Percentiles rank a stretch among this genome's conserved stretches.
Conservation (phyloP, 2,329 filamentous ascomycete species). For the Aspergillus neoniger region DNA sequence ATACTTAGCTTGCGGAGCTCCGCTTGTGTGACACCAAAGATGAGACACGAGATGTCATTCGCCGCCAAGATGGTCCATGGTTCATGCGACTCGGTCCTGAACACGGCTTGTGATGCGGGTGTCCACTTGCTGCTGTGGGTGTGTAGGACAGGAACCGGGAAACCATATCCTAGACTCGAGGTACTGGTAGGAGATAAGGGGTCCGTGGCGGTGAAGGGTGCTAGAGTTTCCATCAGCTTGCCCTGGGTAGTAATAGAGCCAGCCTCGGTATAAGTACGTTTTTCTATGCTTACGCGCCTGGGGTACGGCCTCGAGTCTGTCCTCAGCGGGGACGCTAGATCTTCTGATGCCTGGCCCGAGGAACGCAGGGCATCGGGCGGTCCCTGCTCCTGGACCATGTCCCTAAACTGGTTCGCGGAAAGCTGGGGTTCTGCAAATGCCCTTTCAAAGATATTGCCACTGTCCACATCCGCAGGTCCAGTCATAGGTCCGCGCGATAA, state of each 20-base stretch:
- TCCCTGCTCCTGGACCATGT: conserved; percentile 24
- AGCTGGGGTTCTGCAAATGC: conserved; percentile 61
- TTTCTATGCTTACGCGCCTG: conserved; percentile 72
- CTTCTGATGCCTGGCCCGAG: conserved; percentile 34
- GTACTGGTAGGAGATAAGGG: conserved; percentile 41
- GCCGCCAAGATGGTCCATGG: conserved; percentile 96
- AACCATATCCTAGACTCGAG: conserved; percentile 42
- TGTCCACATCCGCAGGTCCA: conserved; percentile 72
- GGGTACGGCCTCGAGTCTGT: conserved; percentile 48
- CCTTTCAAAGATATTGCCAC: conserved; percentile 81
- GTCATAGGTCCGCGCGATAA: conserved; percentile 67
- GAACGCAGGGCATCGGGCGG: conserved; percentile 26
- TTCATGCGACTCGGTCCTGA: conserved; percentile 86
- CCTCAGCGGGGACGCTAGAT: conserved; percentile 34
- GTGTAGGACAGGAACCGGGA: conserved; percentile 63
- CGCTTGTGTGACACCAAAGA: conserved; percentile 98
- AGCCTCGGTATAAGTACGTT: conserved; percentile 85
- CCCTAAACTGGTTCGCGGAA: conserved; percentile 24
- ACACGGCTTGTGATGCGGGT: conserved; percentile 91
- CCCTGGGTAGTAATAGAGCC: conserved; percentile 73
- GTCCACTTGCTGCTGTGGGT: conserved; percentile 88
- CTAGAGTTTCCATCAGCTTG: conserved; percentile 80
- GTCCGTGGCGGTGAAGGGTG: conserved; percentile 70
- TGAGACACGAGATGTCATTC: conserved; percentile 91
- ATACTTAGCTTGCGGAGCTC: conserved; percentile 95